Evolutionary conservation across 2,329 filamentous ascomycete species (phyloP).

Genomic region (Rutstroemia sp.): DNA sequence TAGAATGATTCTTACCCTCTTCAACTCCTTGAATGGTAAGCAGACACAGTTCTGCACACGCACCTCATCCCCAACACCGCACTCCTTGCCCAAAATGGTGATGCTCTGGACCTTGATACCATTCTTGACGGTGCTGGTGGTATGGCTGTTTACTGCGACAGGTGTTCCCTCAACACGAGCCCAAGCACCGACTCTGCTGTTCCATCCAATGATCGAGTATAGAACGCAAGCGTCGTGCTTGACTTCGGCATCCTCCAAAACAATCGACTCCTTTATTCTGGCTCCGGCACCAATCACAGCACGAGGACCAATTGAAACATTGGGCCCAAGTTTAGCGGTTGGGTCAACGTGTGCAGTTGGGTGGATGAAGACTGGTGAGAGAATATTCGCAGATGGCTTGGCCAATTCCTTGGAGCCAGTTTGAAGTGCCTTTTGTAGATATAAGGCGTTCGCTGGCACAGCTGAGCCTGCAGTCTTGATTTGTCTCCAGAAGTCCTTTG

Average conservation of each 20-base stretch:
- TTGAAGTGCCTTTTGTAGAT: slow-evolving; percentile 91
- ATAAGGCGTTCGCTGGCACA: slow-evolving; percentile 92
- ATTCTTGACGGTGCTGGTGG: slow-evolving; percentile 93
- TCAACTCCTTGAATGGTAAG: slow-evolving; percentile 95
- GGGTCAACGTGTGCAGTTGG: slow-evolving; percentile 85
- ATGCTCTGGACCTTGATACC: slow-evolving; percentile 98
- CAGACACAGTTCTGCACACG: slow-evolving; percentile 97
- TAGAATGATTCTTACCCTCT: slow-evolving; percentile 59
- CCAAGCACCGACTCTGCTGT: slow-evolving; percentile 94
- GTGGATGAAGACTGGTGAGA: slow-evolving; percentile 92
- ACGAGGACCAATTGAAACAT: slow-evolving; percentile 92
- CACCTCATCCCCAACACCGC: slow-evolving; percentile 85
- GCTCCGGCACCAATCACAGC: slow-evolving; percentile 77
- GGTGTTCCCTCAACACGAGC: slow-evolving; percentile 94
- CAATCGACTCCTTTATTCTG: slow-evolving; percentile 91
- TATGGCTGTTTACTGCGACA: slow-evolving; percentile 79
- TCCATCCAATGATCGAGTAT: slow-evolving; percentile 96
- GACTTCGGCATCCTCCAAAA: slow-evolving; percentile 90
- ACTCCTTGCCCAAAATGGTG: slow-evolving; percentile 96
- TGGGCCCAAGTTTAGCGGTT: slow-evolving; percentile 91
- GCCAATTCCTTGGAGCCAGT: slow-evolving; percentile 73
- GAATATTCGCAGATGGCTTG: slow-evolving; percentile 75
- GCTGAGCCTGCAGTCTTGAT: slow-evolving; percentile 99
- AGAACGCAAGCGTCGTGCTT: slow-evolving; percentile 94
- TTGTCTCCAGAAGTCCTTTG: slow-evolving; percentile 99